Conservation (phyloP, 1,284 basidiomycete genomes). For the Coriolopsis trogii region DNA sequence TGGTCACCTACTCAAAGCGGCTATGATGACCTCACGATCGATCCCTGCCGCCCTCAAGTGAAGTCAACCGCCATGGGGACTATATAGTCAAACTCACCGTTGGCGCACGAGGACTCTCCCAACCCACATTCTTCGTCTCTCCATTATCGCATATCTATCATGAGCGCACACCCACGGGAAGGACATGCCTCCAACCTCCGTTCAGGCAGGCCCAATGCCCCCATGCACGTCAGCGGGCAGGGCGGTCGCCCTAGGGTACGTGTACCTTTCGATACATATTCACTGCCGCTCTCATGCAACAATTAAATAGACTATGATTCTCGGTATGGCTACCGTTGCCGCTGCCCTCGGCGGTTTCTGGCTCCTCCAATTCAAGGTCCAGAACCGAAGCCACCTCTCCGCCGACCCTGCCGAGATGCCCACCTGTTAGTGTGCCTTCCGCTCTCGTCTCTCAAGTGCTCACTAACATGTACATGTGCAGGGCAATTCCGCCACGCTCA, state of each 20-base stretch:
- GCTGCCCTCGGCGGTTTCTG: slow-evolving; percentile 21
- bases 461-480: background rate
- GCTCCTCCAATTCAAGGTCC: slow-evolving; percentile 19
- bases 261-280: background rate
- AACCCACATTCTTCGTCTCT: too few species aligned
- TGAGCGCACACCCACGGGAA: slow-evolving; percentile 4
- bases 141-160: background rate
- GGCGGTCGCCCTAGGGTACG: slow-evolving; percentile 18
- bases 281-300: background rate
- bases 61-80: background rate
- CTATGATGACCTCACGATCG: background rate
- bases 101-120: background rate
- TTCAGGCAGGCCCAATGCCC: slow-evolving; percentile 4
- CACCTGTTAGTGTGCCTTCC: slow-evolving; percentile 15
- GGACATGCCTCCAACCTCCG: slow-evolving; percentile 8
- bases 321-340: slow-evolving; percentile 23
- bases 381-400: slow-evolving; percentile 17
- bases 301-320: slow-evolving; percentile 15
- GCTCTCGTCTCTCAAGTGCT: background rate
- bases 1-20: slow-evolving; percentile 1
- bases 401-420: slow-evolving; percentile 20
- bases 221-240: slow-evolving; percentile 2
- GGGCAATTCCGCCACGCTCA: slow-evolving; percentile 27
- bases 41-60: background rate
- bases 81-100: background rate